Evolutionary conservation across 805 yeast species (phyloP), one percentile per base, ranked within the genome.

Genomic region (Kuraishia molischiana): DNA sequence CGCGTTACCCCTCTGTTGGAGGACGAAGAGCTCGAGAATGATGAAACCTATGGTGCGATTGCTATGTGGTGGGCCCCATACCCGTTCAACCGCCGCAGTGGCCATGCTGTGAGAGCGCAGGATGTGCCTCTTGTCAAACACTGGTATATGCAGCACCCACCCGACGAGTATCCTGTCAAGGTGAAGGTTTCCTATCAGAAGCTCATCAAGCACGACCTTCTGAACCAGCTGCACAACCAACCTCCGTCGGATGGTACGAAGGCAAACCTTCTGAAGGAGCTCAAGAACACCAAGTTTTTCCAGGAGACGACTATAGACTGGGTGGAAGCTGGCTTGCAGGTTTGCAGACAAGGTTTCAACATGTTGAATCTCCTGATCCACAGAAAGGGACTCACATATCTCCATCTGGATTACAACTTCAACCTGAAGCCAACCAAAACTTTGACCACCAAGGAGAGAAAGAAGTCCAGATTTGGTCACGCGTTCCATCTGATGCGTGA

Each of bases 291-390:
- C 0, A 89, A 85, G 51, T 92, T 75, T 55, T 92, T 92, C 59
- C 95, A 86, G 52, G 80, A 84, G 49, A 90, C 98, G 0, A 71
- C 89, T 0, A 79, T 92, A 36, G 98, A 92, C 58, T 92, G 99
- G 99, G 92, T 90, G 3, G 99, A 92, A 56, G 98, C 97, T 1
- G 98, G 97, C 21, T 64, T 92, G 40, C 97, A 92, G 59, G 77
- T 92, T 2, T 84, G 95, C 51, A 73, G 77, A 29, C 99, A 92
- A 58, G 98, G 98, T 3, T 85, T 80, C 58, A 90, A 86, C 49
- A 89, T 90, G 95, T 67, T 92, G 34, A 89, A 87, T 56, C 61
- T 92, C 26, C 64, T 92, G 45, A 86, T 92, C 36, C 97, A 92
- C 56, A 74, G 87, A 50, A 80, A 84, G 47, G 97, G 97, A 0